Evolutionary conservation across 202 grass and related monocot species (phyloP).

Genomic region (Panicum virgatum): DNA sequence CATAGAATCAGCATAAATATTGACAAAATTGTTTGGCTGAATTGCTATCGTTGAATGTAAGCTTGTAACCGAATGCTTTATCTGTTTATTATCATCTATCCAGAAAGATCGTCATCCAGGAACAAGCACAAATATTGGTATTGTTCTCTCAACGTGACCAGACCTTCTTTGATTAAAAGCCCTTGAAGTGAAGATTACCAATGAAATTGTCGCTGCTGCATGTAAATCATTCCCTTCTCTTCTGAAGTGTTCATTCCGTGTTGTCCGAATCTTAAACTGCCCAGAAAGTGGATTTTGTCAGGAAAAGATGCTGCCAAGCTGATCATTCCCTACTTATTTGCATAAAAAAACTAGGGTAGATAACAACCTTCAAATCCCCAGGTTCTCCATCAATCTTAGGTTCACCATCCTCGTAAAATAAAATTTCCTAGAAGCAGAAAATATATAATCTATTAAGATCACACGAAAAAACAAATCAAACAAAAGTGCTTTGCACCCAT

Average conservation of each 20-base stretch:
- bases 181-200: conserved; percentile 30
- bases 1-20: not conserved
- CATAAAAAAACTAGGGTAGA: not conserved
- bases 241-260: conserved; percentile 47
- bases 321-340: not conserved
- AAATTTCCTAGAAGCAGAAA: conserved; percentile 55
- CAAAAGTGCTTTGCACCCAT: not conserved
- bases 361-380: conserved; percentile 77
- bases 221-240: conserved; percentile 68
- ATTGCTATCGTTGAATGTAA: not conserved
- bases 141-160: not conserved
- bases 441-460: not conserved
- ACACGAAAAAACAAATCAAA: not conserved
- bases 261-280: conserved; percentile 60
- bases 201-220: conserved; percentile 45
- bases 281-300: conserved; percentile 11
- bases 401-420: conserved; percentile 84
- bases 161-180: not conserved
- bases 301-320: not conserved
- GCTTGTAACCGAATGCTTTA: not conserved
- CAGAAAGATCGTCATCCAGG: not conserved
- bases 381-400: conserved; percentile 82
- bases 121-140: not conserved
- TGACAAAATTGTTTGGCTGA: not conserved
- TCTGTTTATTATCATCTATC: not conserved